Conservation (phyloP, 345 rosid species). For the Carallia pectinifolia region DNA sequence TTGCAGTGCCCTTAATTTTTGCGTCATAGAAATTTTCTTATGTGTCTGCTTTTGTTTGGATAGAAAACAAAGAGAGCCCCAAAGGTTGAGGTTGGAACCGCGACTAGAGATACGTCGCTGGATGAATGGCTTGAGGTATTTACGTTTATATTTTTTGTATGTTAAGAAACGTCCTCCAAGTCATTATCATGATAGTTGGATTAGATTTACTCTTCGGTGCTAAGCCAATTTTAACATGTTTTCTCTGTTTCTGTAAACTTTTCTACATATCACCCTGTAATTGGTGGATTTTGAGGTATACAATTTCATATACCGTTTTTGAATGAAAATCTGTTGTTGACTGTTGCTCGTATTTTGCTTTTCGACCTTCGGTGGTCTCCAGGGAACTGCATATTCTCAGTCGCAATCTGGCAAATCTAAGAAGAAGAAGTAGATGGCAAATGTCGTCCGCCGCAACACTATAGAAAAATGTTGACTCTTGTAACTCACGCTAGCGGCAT, state of each 20-base stretch:
- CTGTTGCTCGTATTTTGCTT: neutral
- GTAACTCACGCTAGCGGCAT: slow-evolving; percentile 33
- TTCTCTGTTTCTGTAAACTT: neutral
- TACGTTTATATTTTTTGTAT: slow-evolving; percentile 1
- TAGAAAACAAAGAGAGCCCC: slow-evolving; percentile 80
- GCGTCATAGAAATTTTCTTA: neutral
- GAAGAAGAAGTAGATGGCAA: slow-evolving; percentile 67
- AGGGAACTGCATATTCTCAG: slow-evolving; percentile 76
- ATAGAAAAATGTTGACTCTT: slow-evolving; percentile 18
- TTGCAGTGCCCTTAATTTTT: neutral
- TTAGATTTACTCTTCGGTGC: neutral
- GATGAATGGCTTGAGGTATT: slow-evolving; percentile 97
- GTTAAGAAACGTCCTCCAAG: neutral
- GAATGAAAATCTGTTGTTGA: no score
- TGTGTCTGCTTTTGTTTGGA: neutral
- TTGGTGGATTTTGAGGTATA: no score
- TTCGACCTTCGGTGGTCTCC: slow-evolving; percentile 7
- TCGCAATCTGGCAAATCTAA: slow-evolving; percentile 58
- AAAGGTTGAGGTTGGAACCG: slow-evolving; percentile 88
- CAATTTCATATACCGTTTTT: neutral
- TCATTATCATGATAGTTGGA: neutral
- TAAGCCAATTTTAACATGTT: neutral
- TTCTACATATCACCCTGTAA: neutral
- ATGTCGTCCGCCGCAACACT: slow-evolving; percentile 9
- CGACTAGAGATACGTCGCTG: slow-evolving; percentile 59